phyloP scores from a whole-genome alignment of 768 basidiomycete species.

The Multifurca ochricompacta region DNA sequence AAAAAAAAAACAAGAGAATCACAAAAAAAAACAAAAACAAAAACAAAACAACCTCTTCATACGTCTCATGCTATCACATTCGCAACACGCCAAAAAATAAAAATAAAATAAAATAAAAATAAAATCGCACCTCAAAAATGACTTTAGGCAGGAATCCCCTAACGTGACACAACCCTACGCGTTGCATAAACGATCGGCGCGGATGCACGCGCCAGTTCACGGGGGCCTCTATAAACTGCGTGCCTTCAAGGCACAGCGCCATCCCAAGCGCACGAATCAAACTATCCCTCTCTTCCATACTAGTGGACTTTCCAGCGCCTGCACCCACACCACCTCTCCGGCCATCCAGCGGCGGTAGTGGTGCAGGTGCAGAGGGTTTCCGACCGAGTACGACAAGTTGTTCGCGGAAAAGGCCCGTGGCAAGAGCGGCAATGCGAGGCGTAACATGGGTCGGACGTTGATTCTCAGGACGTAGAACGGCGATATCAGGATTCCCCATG shows the following conservation, averaged over 20 bases:
- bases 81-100: background rate
- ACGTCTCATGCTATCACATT: background rate
- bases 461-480: slow-evolving; percentile 46
- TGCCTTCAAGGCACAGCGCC: slow-evolving; percentile 9
- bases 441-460: slow-evolving; percentile 58
- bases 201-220: slow-evolving; percentile 12
- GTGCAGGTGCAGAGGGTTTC: slow-evolving; percentile 24
- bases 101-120: too few species aligned
- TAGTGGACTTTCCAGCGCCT: background rate
- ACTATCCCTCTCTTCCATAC: background rate
- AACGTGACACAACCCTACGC: slow-evolving; percentile 3
- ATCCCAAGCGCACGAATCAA: slow-evolving; percentile 4
- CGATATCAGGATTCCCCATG: slow-evolving; percentile 43
- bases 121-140: slow-evolving; percentile 6
- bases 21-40: too few species aligned
- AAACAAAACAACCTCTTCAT: too few species aligned
- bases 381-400: slow-evolving; percentile 46
- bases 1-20: too few species aligned
- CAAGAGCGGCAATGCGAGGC: slow-evolving; percentile 45
- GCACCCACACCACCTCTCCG: background rate
- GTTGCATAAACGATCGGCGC: slow-evolving; percentile 9
- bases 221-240: slow-evolving; percentile 9
- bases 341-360: too few species aligned
- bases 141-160: slow-evolving; percentile 1
- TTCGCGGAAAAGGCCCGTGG: slow-evolving; percentile 46